Base-by-base conservation (phyloP, 257 asterid species). In the Echium plantagineum region DNA sequence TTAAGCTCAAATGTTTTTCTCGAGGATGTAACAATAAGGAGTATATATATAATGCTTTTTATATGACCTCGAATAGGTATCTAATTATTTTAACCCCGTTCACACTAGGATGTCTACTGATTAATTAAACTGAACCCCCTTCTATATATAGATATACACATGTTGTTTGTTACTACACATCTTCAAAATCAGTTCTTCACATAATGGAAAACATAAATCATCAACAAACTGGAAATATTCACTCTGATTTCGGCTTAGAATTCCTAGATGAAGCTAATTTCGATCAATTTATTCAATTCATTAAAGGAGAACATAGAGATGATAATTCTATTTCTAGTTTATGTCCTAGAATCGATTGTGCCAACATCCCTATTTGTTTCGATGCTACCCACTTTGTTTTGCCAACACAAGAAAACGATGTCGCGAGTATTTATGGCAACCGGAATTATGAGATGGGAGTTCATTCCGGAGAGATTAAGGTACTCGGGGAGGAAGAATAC, bases 231-330 rank as follows among this genome's bases (percentile, higher is more conserved):
- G 35, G n/a, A 55, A 55, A 54, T 7, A 20, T 9, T 55, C 15
- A 9, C 26, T 2, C 21, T 15, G 78, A 78, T 28, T 73, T 81
- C 18, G 89, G 77, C 21, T 32, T 75, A 9, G 86, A 82, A 75
- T 84, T 73, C 80, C 38, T 77, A 80, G 81, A 82, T 9, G 89
- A 75, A 62, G 46, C 86, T 32, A 77, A 74, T 58, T 66, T 75
- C 26, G 81, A 82, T 31, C 82, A 69, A n/a, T 75, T 77, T 30
- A 70, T 75, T 63, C 83, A 79, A 9, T 75, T 78, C 15, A 58
- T 74, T 9, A 75, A 79, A 1, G 82, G 74, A 16, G 85, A 84
- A 55, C 56, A 61, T 57, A 68, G 24, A 15, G 1, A 4, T 35
- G 71, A 69, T n/a, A n/a, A n/a, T 8, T 76, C 82, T 7, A 60